Base-by-base conservation (phyloP, 768 basidiomycete species). In the Collybia sordida region DNA sequence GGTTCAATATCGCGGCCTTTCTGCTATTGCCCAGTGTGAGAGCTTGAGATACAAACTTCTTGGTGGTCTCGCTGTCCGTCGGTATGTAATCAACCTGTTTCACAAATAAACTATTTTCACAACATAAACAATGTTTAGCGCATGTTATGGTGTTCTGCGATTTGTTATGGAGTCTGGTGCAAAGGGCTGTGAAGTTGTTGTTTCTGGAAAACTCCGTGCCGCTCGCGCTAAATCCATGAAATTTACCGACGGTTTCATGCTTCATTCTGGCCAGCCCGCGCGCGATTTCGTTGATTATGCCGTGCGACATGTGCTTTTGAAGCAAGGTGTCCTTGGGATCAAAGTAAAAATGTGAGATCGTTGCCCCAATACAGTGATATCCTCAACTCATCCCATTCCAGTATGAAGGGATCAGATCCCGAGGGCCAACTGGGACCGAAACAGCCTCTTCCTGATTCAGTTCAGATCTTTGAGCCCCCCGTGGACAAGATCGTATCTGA, bases 191-290 rank as follows among this genome's bases (percentile, higher is more conserved):
- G 97, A 99, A 74, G 97, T 99, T 56, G 93, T 98, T 66, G 95
- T 99, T 57, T 98, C 96, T 56, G 97, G 97, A 68, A 99, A 99
- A 75, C 93, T 99, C 67, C 93, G 97, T 69, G 97, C 96, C 58
- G 97, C 97, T 58, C 94, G 96, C 82, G 97, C 97, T 65, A 99
- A 99, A 77, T 91, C 93, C 17, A 99, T 99, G 97, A 99, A 99
- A 75, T 98, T 99, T 79, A 98, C 95, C 67, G 97, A 99, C 65
- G 97, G 97, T 48, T 98, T 98, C 88, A 93, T 93, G 91, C 91
- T 93, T 65, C 91, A 93, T 81, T 97, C 96, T 56, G 95, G 95
- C 84, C 97, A 99, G 77, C 97, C 97, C 59, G 88, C 86, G 42
- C 79, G 86, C 47, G 97, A 99, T 69, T 99, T 95, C 63, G 94